Evolutionary conservation across 306 rosid genomes (phyloP), one percentile per base, ranked within the genome.

Genomic region (Canavalia ensiformis): DNA sequence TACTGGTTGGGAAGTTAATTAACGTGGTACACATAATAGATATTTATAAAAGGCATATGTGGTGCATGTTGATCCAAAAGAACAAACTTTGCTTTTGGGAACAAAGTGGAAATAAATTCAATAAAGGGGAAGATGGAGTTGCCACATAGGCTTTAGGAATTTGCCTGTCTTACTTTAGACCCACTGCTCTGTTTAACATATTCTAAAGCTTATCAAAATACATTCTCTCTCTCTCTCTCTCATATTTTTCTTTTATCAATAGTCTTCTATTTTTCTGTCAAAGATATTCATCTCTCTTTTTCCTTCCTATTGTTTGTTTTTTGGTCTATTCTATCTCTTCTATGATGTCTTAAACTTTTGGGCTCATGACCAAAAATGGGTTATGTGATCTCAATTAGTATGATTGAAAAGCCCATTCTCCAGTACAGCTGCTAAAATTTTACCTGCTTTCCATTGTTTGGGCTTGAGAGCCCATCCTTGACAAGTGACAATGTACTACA

Each of bases 61-160:
- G 76, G 76, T 68, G 76, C 70, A 30, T 56, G 34, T n/a, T 79
- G 50, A 68, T 79, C 59, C 55, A 7, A 25, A n/a, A 31, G 49
- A 30, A 13, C 67, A 78, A n/a, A 6, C 47, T 42, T 33, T 44
- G 76, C 69, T 79, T 79, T 79, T 44, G 70, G 62, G 62, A 79
- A 68, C 60, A 79, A 46, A 79, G 69, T 68, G 33, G 68, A 54
- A 67, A 68, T 66, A 62, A 34, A n/a, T 67, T 78, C 75, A 67
- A 54, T 7, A 67, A 67, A 78, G 37, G 29, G 2, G 10, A 51
- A 35, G 31, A 49, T 11, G 51, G 31, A 33, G 44, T 12, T 51
- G 7, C 65, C 52, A 25, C n/a, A 66, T 51, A 49, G 66, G 34
- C 56, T 77, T 66, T 66, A 28, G 7, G 42, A 51, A 39, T 77